These are phyloP conservation scores for Physaria fendleri DNA, from an alignment of 345 rosid genomes.

Conservation along the genomic window DNA sequence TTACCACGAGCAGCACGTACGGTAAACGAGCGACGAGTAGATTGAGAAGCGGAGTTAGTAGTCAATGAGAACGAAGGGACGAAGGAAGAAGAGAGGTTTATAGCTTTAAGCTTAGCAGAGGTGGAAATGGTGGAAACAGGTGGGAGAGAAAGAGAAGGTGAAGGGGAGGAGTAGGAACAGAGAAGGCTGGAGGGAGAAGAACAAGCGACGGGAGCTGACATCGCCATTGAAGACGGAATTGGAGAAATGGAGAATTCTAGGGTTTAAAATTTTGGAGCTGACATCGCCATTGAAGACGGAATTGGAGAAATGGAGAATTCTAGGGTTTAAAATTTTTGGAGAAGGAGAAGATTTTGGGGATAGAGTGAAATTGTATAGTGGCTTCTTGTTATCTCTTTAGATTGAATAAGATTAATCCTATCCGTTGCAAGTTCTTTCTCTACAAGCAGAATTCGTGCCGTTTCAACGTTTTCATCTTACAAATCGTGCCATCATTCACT, in stretches of 20 bases:
- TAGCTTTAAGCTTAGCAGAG: constrained; percentile 27
- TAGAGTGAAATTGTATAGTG: constrained; percentile 19
- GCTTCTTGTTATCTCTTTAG: constrained; percentile 14
- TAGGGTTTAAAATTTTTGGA: constrained; percentile 8
- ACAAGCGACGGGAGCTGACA: constrained; percentile 45
- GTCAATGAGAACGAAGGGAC: constrained; percentile 39
- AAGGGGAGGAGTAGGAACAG: constrained; percentile 33
- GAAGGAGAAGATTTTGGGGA: constrained; percentile 23
- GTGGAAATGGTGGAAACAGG: constrained; percentile 30
- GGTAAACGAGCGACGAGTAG: constrained; percentile 40
- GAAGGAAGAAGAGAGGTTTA: constrained; percentile 61
- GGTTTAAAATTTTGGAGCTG: constrained; percentile 31
- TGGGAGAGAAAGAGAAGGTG: constrained; percentile 30
- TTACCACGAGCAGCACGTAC: constrained; percentile 87
- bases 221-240: constrained; percentile 43
- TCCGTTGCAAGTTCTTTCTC: too few species aligned
- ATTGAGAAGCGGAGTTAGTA: constrained; percentile 22
- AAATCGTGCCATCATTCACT: too few species aligned
- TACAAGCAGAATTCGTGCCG: too few species aligned
- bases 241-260: constrained; percentile 8
- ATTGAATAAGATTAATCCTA: not conserved
- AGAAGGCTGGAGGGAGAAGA: constrained; percentile 40
- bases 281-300: constrained; percentile 48
- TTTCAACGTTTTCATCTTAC: too few species aligned
- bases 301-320: constrained; percentile 1